Evolutionary conservation across 164 flowering plant genomes (phyloP), one percentile per base, ranked within the genome.

Genomic region (Protea cynaroides): DNA sequence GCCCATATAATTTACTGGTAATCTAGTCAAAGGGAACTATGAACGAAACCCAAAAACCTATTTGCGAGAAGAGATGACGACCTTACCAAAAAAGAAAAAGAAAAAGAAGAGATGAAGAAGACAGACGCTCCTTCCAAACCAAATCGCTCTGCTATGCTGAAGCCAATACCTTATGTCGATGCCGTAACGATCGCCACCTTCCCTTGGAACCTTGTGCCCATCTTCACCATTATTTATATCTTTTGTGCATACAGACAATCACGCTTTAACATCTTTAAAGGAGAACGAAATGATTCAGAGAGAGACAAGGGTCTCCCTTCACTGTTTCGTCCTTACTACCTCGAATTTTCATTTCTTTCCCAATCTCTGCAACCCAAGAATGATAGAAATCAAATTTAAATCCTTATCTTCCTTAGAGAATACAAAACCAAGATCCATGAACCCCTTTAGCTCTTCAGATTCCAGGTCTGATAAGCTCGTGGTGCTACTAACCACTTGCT

Each of bases 81-180:
- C n/a, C n/a, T n/a, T n/a, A n/a, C n/a, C n/a, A n/a, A n/a, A n/a
- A n/a, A n/a, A n/a, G n/a, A n/a, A n/a, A n/a, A n/a, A n/a, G n/a
- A n/a, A n/a, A n/a, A n/a, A n/a, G n/a, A n/a, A n/a, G n/a, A n/a
- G n/a, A n/a, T n/a, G n/a, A n/a, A n/a, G n/a, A n/a, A n/a, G n/a
- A 90, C 87, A 25, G 96, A 82, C 44, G 98, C 98, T 8, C 97
- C 98, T 79, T 93, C 98, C 24, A 77, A 71, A 24, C 94, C 98
- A 50, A 90, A 85, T 21, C 97, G 78, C 77, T 84, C 79, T 13
- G 97, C 96, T 65, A 93, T 93, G 59, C 81, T 65, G 66, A 84
- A 87, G 25, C 98, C 98, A 38, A 90, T 93, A 5, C 98, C 98
- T 69, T 87, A 94, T 25, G 98, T 93, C 1, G 98, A 93, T 29